Evolutionary conservation across 2,329 filamentous ascomycete genomes (phyloP).

Genomic region (Fusarium illudens): DNA sequence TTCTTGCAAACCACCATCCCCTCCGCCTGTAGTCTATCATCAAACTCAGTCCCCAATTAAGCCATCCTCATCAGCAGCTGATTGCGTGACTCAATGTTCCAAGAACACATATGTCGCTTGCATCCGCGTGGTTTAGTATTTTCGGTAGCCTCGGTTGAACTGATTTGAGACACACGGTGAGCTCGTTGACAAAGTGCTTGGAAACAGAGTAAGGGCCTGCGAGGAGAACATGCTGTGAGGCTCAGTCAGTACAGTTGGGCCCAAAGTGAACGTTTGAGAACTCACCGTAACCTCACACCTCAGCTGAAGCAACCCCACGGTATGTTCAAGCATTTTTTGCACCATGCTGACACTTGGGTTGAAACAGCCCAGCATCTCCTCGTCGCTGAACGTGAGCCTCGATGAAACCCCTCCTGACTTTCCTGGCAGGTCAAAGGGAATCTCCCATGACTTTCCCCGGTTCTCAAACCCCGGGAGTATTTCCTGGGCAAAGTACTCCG

Average conservation of each 20-base stretch:
- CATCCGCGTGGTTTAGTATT: neutral
- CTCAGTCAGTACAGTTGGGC: neutral
- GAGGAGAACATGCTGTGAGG: slow-evolving; percentile 2
- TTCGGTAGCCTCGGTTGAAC: neutral
- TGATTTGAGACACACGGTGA: neutral
- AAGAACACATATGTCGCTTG: slow-evolving; percentile 3
- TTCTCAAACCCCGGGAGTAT: neutral
- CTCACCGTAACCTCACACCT: neutral
- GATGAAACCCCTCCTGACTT: neutral
- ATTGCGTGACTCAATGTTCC: slow-evolving; percentile 6
- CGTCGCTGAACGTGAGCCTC: slow-evolving; percentile 2
- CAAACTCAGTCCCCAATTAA: neutral
- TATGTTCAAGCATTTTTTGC: slow-evolving; percentile 1
- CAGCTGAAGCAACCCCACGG: neutral
- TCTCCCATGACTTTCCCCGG: neutral
- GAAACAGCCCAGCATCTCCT: slow-evolving; percentile 5
- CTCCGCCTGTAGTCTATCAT: neutral
- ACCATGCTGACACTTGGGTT: neutral
- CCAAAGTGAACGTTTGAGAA: neutral
- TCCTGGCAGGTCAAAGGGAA: neutral
- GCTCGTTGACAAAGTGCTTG: slow-evolving; percentile 1
- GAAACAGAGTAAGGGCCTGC: slow-evolving; percentile 5
- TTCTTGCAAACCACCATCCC: neutral
- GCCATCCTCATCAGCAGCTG: neutral
- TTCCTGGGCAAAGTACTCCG: neutral